A percentile compares a stretch with the other conserved stretches of the same genome.
These are phyloP conservation scores for Durusdinium trenchii DNA, from an alignment of 73 alveolate genomes.

Conservation along the genomic window DNA sequence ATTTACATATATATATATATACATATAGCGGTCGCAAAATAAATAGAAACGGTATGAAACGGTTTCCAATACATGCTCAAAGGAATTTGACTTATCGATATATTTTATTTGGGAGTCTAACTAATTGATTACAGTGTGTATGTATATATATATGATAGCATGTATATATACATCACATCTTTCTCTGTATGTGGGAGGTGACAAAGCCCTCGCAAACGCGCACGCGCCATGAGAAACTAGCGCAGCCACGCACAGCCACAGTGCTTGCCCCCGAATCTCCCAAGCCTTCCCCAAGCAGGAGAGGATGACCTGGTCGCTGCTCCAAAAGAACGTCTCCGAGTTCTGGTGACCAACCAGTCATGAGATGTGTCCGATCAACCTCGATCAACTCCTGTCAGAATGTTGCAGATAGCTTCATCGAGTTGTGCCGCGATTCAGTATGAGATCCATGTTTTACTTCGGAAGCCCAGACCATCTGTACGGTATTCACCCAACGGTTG, in stretches of 20 bases:
- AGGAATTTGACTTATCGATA: too few relatives aligned
- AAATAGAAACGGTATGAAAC: too few relatives aligned
- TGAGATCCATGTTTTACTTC: too few relatives aligned
- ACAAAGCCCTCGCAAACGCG: background rate
- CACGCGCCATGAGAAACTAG: background rate
- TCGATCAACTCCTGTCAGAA: background rate
- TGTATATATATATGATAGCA: too few relatives aligned
- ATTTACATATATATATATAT: too few relatives aligned
- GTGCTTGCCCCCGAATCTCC: background rate
- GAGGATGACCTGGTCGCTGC: constrained; percentile 58
- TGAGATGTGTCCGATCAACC: background rate
- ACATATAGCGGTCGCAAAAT: too few relatives aligned
- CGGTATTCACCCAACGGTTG: background rate
- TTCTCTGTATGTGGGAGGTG: background rate
- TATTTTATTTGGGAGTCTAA: background rate
- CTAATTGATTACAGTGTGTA: too few relatives aligned
- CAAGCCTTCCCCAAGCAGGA: constrained; percentile 95
- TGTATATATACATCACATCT: background rate
- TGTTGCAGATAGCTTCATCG: too few relatives aligned
- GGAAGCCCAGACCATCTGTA: too few relatives aligned
- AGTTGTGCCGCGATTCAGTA: too few relatives aligned
- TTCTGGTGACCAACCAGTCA: background rate
- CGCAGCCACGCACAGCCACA: background rate
- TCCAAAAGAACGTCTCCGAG: too few relatives aligned
- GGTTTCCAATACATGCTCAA: too few relatives aligned